Base-by-base conservation (phyloP, 345 rosid species). In the Sonneratia alba region DNA sequence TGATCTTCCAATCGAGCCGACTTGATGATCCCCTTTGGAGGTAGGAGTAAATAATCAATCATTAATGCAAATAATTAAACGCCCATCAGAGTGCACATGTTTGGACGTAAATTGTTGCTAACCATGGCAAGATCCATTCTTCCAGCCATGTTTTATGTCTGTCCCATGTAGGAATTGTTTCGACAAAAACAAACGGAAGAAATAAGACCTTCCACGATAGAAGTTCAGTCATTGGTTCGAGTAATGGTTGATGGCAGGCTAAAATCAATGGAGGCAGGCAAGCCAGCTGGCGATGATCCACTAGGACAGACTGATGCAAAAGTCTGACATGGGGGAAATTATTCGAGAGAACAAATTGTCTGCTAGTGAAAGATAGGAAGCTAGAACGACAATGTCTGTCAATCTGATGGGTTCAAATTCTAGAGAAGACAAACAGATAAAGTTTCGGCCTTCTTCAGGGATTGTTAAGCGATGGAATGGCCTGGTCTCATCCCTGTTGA, bases 101-200 rank as follows among this genome's bases (percentile, higher is more conserved):
- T 27, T 78, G 72, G 82, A 84, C 85, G 87, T 80, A 78, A 61
- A 10, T 27, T 27, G 32, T 27, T 27, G 32, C 32, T 27, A 1
- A 27, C 32, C 32, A 15, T 49, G 55, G 21, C 15, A 16, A 49
- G 4, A 49, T 27, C 3, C 32, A 27, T 27, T 0, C 32, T 27
- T 27, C 32, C 32, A 27, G 32, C 1, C 32, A 49, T 12, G 55
- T 10, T 16, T 49, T 11, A 49, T 15, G 55, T 2, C 55, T 1
- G 16, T 49, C 2, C 55, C 55, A 49, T 70, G 56, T 4, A 71
- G 66, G 32, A 56, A 27, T 56, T 6, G 14, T 71, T 19, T 66
- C 73, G 15, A 71, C 74, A 63, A 62, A 61, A 14, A 61, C 36
- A 22, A 61, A 72, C 22, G 22, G 38, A 42, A 63, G 68, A 49